Evolutionary conservation across 2,329 filamentous ascomycete genomes (phyloP), one percentile per base, ranked within the genome.

Genomic region (Fusarium sambucinum): DNA sequence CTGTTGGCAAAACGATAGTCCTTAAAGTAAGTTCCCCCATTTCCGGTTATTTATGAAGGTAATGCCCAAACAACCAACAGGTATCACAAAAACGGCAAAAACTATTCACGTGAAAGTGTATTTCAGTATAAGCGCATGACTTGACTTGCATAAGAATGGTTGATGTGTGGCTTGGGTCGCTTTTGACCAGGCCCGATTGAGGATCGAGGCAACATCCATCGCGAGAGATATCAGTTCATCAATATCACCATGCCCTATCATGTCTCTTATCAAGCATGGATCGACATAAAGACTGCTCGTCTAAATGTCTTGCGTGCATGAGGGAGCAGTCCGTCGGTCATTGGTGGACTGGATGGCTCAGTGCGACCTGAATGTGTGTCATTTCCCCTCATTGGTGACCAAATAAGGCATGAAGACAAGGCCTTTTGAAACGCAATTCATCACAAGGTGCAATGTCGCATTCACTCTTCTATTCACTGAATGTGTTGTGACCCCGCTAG

Each of bases 341-440:
- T 66, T 66, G 63, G 63, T 6, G 47, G 47, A 50, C 1, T 6
- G 13, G 1, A 0, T 4, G 2, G 17, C 3, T 2, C 10, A 3
- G 19, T 46, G 19, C 9, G 35, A 45, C 38, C 35, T n/a, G 9
- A 14, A 11, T 46, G 11, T 11, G n/a, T 19, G 7, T 9, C 5
- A 5, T 3, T 46, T 51, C 63, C 55, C 63, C 63, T 66, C 63
- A 61, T 51, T 46, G 1, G 48, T 55, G 44, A 55, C 63, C 63
- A 55, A 63, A 66, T 27, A 16, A n/a, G 32, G 29, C 40, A 51
- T 38, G 0, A 14, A 30, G 4, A 17, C n/a, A 42, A 32, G 61
- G 21, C 44, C 23, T 41, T 35, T 2, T 61, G 17, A 55, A 37
- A 45, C 48, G n/a, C 21, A 1, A 32, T 2, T 19, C 46, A 47